Base-by-base conservation (phyloP, 108 stramenopile genomes). In the Ochromonas danica region DNA sequence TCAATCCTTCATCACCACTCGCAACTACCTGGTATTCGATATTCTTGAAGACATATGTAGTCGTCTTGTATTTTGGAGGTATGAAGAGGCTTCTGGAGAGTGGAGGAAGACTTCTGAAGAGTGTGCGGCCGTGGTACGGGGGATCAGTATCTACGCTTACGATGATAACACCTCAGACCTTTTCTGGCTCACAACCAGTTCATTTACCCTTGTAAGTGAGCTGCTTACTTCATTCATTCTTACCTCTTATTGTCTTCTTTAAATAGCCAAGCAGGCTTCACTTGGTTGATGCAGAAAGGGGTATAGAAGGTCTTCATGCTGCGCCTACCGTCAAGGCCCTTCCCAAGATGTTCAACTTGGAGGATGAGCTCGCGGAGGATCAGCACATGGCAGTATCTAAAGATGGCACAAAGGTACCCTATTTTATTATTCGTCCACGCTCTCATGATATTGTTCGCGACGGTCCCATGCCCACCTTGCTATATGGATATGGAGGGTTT, bases 401-500 rank as follows among this genome's bases (percentile, higher is more conserved):
- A 27, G 72, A 75, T 36, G 72, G 72, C 3, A 75, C 72, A 14
- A 3, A 22, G 6, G 31, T 75, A 10, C 72, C 72, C 31, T 75
- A 75, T 60, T 75, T 75, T 41, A 36, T 75, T 27, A 27, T 75
- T 27, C 14, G 27, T 28, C 43, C 14, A 10, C 36, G 40, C 3
- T 10, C 17, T 22, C n/a, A n/a, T n/a, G 22, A 51, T 51, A 27
- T 60, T 6, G 40, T 25, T 27, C 31, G 36, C 17, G 31, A 75
- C 40, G 72, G 72, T 10, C 14, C 27, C 14, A 27, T 14, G 10
- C 89, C 0, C 88, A 89, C 63, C 25, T 80, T 93, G 1, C 79
- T 93, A 6, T 90, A 91, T 65, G 92, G 90, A 70, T 98, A 96
- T 74, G 95, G 97, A 38, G 96, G 98, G 14, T 99, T 99, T 87